Percentiles rank a stretch among this genome's conserved stretches.
Evolutionary conservation across 306 rosid species (phyloP).

Genomic region (Mucuna pruriens): DNA sequence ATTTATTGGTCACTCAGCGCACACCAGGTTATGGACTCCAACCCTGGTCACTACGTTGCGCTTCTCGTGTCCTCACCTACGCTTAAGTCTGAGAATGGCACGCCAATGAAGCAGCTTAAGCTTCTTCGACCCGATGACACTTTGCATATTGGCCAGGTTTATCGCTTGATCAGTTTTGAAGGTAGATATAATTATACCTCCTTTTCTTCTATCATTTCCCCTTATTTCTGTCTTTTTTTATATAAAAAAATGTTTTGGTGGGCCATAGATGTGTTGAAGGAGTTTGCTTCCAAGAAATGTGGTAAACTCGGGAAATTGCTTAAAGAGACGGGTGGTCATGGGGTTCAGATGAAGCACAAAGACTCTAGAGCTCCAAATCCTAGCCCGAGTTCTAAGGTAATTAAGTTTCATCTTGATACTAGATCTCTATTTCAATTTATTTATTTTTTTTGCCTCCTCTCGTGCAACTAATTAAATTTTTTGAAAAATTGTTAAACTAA

Average conservation of each 20-base stretch:
- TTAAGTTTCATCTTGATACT: neutral
- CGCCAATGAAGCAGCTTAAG: constrained; percentile 77
- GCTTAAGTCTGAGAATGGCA: constrained; percentile 56
- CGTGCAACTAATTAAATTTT: neutral
- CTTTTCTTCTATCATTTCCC: neutral
- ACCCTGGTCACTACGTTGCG: constrained; percentile 93
- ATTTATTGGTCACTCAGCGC: constrained; percentile 89
- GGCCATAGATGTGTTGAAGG: constrained; percentile 81
- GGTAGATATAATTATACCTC: constrained; percentile 45
- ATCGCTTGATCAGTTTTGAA: constrained; percentile 82
- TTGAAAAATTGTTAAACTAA: neutral
- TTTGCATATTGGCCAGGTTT: constrained; percentile 84
- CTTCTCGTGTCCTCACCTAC: constrained; percentile 56
- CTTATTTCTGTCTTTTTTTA: neutral
- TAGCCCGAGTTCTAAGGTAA: constrained; percentile 53
- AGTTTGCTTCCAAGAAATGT: constrained; percentile 84
- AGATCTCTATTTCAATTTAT: neutral
- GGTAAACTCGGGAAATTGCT: constrained; percentile 78
- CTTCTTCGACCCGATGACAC: constrained; percentile 91
- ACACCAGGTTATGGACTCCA: constrained; percentile 65
- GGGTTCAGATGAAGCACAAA: constrained; percentile 52
- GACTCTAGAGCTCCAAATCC: constrained; percentile 45
- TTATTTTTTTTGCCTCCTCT: neutral
- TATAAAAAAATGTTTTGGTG: neutral
- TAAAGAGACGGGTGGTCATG: constrained; percentile 58